These are phyloP conservation scores for Remersonia thermophila DNA, from an alignment of 2,329 filamentous ascomycete genomes.

Conservation along the genomic window DNA sequence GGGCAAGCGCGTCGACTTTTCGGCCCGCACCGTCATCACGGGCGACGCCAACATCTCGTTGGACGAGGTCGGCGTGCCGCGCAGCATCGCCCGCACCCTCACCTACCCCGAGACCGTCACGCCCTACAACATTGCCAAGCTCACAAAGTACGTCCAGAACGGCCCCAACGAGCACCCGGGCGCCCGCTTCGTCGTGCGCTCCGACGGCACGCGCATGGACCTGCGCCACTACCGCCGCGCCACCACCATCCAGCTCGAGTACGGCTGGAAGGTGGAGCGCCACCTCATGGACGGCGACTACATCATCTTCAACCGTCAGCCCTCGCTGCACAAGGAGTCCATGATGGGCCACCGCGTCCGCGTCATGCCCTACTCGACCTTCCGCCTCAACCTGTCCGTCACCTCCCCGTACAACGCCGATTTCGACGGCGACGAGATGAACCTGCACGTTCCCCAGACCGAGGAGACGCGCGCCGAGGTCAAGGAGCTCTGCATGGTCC, in stretches of 20 bases:
- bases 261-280: conserved; percentile 97
- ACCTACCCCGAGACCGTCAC: conserved; percentile 98
- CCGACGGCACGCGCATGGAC: conserved; percentile 89
- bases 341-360: conserved; percentile 99
- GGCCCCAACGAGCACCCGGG: conserved; percentile 92
- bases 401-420: conserved; percentile 99
- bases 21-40: conserved; percentile 97
- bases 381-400: conserved; percentile 92
- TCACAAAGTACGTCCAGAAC: conserved; percentile 81
- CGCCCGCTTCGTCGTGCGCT: conserved; percentile 90
- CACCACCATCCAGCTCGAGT: conserved; percentile 75
- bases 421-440: conserved; percentile 99
- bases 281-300: conserved; percentile 93
- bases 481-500: conserved; percentile 92
- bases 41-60: conserved; percentile 94
- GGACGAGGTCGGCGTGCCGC: conserved; percentile 92
- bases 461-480: conserved; percentile 95
- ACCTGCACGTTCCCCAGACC: conserved; percentile 95
- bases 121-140: conserved; percentile 89
- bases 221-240: conserved; percentile 84
- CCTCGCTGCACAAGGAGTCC: conserved; percentile 97
- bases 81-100: conserved; percentile 80
- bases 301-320: conserved; percentile 99
- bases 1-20: conserved; percentile 99
- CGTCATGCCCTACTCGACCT: conserved; percentile 98